Conservation (phyloP, 2,329 filamentous ascomycete species). For the Orbilia quercus region DNA sequence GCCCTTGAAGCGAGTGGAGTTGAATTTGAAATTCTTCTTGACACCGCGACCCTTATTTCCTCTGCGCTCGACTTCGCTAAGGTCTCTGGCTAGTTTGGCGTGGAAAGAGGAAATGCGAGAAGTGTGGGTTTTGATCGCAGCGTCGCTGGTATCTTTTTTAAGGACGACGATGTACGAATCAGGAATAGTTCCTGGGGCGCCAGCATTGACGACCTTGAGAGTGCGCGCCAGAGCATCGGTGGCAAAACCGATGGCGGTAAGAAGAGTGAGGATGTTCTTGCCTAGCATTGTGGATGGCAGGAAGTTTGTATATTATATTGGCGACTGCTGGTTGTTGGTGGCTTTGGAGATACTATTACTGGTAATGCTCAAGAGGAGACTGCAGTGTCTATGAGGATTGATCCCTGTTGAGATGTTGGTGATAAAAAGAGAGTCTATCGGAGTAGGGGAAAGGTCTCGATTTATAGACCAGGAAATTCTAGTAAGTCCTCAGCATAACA, state of each 20-base stretch:
- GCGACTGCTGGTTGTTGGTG: not conserved
- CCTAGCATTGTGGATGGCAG: conserved; percentile 28
- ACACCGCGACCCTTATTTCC: conserved; percentile 15
- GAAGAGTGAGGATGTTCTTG: conserved; percentile 21
- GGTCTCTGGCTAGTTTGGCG: conserved; percentile 10
- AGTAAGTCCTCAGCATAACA: not conserved
- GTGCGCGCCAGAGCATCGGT: conserved; percentile 23
- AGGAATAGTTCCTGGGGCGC: conserved; percentile 35
- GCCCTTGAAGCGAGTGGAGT: conserved; percentile 11
- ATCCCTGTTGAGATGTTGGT: not conserved
- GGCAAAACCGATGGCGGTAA: conserved; percentile 28
- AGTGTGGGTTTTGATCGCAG: conserved; percentile 15
- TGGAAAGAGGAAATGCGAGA: conserved; percentile 16
- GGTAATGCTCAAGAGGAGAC: conserved; percentile 25
- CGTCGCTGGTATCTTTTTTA: conserved; percentile 37
- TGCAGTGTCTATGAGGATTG: conserved; percentile 8
- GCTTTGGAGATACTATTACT: conserved; percentile 10
- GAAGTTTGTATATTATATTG: not conserved
- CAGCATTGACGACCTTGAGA: conserved; percentile 18
- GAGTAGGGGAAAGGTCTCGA: not conserved
- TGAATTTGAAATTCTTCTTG: conserved; percentile 38
- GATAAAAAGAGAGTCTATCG: not conserved
- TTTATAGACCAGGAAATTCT: not conserved
- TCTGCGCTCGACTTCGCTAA: not conserved
- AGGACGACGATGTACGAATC: conserved; percentile 57